A percentile compares a stretch with the other conserved stretches of the same genome.
Conservation (phyloP, 225 moss, liverwort and hornwort species). For the Rhytidiadelphus loreus region DNA sequence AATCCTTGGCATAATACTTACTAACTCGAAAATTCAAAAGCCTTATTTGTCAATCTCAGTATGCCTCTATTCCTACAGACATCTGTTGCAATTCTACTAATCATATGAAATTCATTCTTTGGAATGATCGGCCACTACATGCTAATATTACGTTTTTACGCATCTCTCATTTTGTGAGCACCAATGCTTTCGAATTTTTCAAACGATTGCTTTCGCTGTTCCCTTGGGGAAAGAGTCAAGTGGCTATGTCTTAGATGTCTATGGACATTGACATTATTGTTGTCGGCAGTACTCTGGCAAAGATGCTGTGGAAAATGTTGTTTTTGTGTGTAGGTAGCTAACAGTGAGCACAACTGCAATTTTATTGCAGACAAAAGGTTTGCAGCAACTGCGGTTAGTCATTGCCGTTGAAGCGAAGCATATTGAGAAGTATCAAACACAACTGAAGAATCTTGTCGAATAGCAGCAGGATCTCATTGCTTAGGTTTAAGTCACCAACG, state of each 20-base stretch:
- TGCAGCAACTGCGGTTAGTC: slow-evolving; percentile 71
- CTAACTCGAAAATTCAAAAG: too few relatives aligned
- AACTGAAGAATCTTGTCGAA: slow-evolving; percentile 45
- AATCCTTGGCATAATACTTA: neutral
- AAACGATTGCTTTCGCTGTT: neutral
- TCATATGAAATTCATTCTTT: neutral
- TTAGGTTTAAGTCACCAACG: neutral
- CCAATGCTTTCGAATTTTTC: neutral
- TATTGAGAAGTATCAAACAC: slow-evolving; percentile 36
- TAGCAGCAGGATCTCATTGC: neutral
- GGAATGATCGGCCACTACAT: neutral
- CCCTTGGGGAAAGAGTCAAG: too few relatives aligned
- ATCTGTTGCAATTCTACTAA: neutral
- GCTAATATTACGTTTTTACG: neutral
- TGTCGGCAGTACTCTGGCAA: neutral
- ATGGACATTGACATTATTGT: neutral
- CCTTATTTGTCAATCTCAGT: neutral
- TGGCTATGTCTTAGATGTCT: neutral
- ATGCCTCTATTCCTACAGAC: neutral
- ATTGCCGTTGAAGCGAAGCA: slow-evolving; percentile 68
- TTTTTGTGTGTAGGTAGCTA: neutral
- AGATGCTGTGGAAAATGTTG: neutral
- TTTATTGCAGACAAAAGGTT: slow-evolving; percentile 54
- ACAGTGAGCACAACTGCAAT: neutral
- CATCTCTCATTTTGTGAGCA: neutral